phyloP scores from a whole-genome alignment of 2,329 filamentous ascomycete species.

The Polychaeton citri region DNA sequence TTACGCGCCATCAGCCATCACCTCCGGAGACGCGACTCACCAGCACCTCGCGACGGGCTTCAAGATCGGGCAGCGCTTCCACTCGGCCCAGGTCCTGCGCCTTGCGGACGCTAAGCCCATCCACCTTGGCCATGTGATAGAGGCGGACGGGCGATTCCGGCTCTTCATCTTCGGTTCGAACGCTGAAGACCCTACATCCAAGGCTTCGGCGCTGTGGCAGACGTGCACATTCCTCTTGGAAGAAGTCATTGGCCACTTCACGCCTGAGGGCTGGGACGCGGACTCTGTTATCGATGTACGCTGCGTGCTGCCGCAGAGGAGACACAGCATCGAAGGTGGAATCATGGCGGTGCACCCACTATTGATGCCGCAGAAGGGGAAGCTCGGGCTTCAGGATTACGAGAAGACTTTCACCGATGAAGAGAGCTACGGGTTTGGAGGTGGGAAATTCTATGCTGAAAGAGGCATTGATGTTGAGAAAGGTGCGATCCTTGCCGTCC shows the following conservation, averaged over 20 bases:
- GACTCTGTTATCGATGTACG: slow-evolving; percentile 43
- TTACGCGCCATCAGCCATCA: slow-evolving; percentile 15
- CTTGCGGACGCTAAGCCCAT: slow-evolving; percentile 22
- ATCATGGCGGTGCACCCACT: slow-evolving; percentile 29
- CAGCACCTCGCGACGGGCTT: slow-evolving; percentile 19
- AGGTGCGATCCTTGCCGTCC: slow-evolving; percentile 46
- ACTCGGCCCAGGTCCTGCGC: slow-evolving; percentile 18
- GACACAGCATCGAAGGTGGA: slow-evolving; percentile 9
- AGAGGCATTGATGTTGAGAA: slow-evolving; percentile 44
- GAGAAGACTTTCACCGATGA: slow-evolving; percentile 35
- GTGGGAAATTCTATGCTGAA: slow-evolving; percentile 34
- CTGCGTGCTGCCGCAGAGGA: slow-evolving; percentile 17
- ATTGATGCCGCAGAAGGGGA: slow-evolving; percentile 30
- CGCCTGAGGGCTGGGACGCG: slow-evolving; percentile 24
- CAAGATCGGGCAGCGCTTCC: slow-evolving; percentile 20
- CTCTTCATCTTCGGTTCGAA: slow-evolving; percentile 19
- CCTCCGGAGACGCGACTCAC: slow-evolving; percentile 8
- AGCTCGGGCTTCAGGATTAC: slow-evolving; percentile 20
- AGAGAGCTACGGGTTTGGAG: slow-evolving; percentile 24
- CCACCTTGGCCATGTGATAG: slow-evolving; percentile 21
- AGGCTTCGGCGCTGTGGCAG: slow-evolving; percentile 9
- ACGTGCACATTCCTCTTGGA: slow-evolving; percentile 12
- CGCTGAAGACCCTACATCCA: slow-evolving; percentile 6
- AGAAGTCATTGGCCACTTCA: slow-evolving; percentile 21
- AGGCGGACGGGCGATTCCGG: slow-evolving; percentile 21